phyloP scores from a whole-genome alignment of 2,329 filamentous ascomycete species.

The Pyrenochaeta sp. region DNA sequence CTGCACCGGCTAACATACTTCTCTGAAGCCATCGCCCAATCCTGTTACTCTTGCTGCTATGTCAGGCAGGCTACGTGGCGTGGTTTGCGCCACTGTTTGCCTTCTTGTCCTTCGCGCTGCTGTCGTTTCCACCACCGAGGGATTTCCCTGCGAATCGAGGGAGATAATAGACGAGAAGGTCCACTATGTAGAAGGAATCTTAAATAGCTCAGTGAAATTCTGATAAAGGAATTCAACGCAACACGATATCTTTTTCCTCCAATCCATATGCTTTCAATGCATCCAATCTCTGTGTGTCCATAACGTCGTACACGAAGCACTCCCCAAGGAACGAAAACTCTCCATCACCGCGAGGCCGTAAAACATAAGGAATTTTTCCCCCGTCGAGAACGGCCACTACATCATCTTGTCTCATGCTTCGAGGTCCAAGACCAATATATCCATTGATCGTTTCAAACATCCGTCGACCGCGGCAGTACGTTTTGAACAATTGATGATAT shows the following conservation, averaged over 20 bases:
- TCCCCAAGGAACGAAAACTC: conserved; percentile 6
- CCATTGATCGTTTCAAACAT: neutral
- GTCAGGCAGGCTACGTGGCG: no score
- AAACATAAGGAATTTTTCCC: neutral
- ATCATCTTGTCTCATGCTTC: conserved; percentile 5
- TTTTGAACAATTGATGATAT: neutral
- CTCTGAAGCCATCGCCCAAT: no score
- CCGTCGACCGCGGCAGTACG: neutral
- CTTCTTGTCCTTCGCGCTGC: no score
- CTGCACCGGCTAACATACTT: no score
- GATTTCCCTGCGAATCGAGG: neutral
- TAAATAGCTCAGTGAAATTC: neutral
- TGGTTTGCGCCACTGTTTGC: no score
- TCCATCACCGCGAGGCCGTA: neutral
- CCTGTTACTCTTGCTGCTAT: no score
- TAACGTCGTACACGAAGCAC: conserved; percentile 3
- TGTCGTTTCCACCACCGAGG: neutral
- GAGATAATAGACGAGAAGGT: neutral
- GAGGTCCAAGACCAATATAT: conserved; percentile 5
- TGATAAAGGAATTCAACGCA: neutral
- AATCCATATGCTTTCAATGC: neutral
- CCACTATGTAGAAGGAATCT: neutral
- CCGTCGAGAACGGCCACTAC: conserved; percentile 7
- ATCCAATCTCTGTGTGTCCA: neutral
- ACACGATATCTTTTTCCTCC: neutral